Evolutionary conservation across 2,329 filamentous ascomycete species (phyloP), one percentile per base, ranked within the genome.

Genomic region (Colletotrichum tofieldiae): DNA sequence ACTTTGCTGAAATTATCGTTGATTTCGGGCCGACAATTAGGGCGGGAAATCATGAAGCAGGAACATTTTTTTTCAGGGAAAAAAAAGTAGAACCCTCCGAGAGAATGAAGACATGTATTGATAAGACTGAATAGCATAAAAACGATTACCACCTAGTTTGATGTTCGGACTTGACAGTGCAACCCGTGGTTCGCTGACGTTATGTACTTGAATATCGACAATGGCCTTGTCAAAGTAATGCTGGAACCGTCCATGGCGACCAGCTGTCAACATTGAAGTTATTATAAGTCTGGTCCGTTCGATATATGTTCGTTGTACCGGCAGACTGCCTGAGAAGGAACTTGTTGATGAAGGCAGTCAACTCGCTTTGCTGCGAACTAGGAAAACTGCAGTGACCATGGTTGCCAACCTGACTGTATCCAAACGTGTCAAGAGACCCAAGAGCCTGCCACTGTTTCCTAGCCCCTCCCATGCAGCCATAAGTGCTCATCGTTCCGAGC

Each of bases 331-430:
- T 79, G 45, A 85, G 73, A 67, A 87, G 75, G 74, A 85, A 89
- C 76, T 83, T 86, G 76, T 83, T 82, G 71, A 89, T 84, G 76
- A 85, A 89, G 0, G 86, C 85, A 35, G 79, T 84, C 61, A 89
- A 79, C 37, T 88, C 85, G 4, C 75, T 54, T 32, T 82, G 77
- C 72, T 85, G 81, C 54, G 81, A 81, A 32, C 78, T 79, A 2
- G 87, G 87, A 77, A 89, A 88, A 39, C 77, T 77, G 78, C 87
- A 89, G 76, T 89, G 87, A 59, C 78, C 78, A 76, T 88, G 84
- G 58, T 81, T 82, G 5, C 85, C 85, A 18, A 84, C 80, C 76
- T 86, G 83, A 26, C 84, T 85, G 74, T 86, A 88, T 0, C 87
- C 87, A 78, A 88, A 85, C 60, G 82, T 81, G 73, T 86, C 83